These are phyloP conservation scores for Colletotrichum sansevieriae DNA, from an alignment of 2,329 filamentous ascomycete genomes.

Conservation along the genomic window DNA sequence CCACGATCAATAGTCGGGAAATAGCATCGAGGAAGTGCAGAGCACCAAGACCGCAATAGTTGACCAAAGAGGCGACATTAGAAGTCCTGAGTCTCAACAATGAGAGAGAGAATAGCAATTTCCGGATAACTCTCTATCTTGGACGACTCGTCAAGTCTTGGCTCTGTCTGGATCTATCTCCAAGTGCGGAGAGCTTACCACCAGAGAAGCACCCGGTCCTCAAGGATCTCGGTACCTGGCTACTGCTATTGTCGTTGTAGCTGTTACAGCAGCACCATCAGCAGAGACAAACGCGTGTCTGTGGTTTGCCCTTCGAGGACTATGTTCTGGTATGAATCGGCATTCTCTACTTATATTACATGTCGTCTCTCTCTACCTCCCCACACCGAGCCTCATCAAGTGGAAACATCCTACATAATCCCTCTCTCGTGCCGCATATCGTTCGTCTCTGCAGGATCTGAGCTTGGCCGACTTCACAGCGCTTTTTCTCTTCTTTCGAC, in stretches of 20 bases:
- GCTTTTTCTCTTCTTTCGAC: not conserved
- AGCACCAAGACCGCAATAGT: too few relatives aligned
- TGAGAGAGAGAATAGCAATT: not conserved
- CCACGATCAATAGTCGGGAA: too few relatives aligned
- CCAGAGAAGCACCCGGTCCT: not conserved
- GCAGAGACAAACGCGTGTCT: not conserved
- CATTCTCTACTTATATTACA: constrained; percentile 28
- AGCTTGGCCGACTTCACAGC: not conserved
- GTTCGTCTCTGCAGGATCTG: constrained; percentile 17
- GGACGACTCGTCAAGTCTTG: constrained; percentile 29
- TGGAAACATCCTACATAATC: not conserved
- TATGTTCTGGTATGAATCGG: not conserved
- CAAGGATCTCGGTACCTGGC: not conserved
- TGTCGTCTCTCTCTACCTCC: not conserved
- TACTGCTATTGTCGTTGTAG: constrained; percentile 1
- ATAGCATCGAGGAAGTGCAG: too few relatives aligned
- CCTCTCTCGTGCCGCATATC: not conserved
- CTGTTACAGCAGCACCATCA: not conserved
- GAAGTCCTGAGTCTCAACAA: too few relatives aligned
- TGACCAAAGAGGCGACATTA: not conserved
- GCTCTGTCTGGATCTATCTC: constrained; percentile 29
- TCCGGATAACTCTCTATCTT: not conserved
- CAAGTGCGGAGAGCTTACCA: constrained; percentile 18
- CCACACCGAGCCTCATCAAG: not conserved
- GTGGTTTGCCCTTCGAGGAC: not conserved